A percentile compares a stretch with the other conserved stretches of the same genome.
phyloP scores from a whole-genome alignment of 2,329 filamentous ascomycete species.

The Cladosporium sp. region DNA sequence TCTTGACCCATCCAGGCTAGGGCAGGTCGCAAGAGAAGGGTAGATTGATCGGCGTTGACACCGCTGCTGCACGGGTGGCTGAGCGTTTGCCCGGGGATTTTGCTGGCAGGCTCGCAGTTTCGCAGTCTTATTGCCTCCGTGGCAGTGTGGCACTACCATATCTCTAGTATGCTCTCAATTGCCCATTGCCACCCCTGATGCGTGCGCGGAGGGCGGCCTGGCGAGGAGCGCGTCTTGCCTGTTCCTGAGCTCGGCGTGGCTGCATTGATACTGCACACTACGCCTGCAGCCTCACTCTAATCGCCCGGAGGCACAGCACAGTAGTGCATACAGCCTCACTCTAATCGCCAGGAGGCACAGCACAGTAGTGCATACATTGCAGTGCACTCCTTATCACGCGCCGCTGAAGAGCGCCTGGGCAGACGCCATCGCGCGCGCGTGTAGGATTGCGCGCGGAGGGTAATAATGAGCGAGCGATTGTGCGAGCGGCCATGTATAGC shows the following conservation, averaged over 20 bases:
- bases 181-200: neutral
- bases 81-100: neutral
- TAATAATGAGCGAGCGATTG: neutral
- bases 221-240: neutral
- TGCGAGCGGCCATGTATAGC: neutral
- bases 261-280: too few relatives aligned
- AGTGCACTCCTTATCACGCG: neutral
- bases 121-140: too few relatives aligned
- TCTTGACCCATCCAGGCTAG: slow-evolving; percentile 8
- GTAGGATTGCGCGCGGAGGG: neutral
- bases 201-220: neutral
- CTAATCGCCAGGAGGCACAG: too few relatives aligned
- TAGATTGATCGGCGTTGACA: slow-evolving; percentile 6
- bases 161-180: neutral
- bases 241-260: neutral
- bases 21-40: neutral
- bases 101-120: neutral
- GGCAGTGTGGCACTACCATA: too few relatives aligned
- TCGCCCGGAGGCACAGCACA: too few relatives aligned
- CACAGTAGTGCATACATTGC: too few relatives aligned
- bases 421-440: neutral
- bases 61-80: neutral
- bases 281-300: too few relatives aligned
- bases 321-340: too few relatives aligned
- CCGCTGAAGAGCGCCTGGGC: neutral